These are phyloP conservation scores for Penicillium silybi DNA, from an alignment of 495 filamentous ascomycete genomes.

Conservation along the genomic window DNA sequence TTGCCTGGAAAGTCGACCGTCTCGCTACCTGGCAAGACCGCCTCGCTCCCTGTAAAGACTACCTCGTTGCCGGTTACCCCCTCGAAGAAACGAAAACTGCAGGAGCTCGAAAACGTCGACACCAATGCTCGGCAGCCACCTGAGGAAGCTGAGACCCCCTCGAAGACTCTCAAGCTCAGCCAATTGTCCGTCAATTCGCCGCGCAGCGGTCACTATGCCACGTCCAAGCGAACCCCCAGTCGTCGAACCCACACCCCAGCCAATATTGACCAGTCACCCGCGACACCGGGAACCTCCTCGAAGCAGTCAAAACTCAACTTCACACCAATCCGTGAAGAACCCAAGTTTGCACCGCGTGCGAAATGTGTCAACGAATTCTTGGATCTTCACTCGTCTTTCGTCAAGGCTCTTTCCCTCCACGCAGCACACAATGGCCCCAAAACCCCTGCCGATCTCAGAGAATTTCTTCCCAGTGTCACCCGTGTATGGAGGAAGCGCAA, in stretches of 20 bases:
- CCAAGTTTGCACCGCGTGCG: constrained; percentile 22
- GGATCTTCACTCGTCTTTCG: constrained; percentile 35
- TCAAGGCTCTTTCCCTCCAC: constrained; percentile 40
- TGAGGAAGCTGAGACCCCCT: constrained; percentile 31
- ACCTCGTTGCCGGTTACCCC: constrained; percentile 33
- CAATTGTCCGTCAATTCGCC: constrained; percentile 37
- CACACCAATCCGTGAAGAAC: constrained; percentile 11
- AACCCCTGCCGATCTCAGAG: constrained; percentile 37
- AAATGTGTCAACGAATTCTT: constrained; percentile 34
- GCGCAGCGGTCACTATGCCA: constrained; percentile 35
- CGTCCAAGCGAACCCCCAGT: constrained; percentile 22
- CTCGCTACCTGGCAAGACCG: constrained; percentile 14
- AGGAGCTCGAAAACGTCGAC: constrained; percentile 39
- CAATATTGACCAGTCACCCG: constrained; percentile 7
- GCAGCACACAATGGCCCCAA: constrained; percentile 37
- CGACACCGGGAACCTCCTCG: constrained; percentile 26
- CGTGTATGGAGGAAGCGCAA: constrained; percentile 48
- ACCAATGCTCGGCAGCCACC: constrained; percentile 9
- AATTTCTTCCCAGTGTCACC: constrained; percentile 37
- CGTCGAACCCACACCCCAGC: constrained; percentile 13
- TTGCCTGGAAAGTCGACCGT: constrained; percentile 3
- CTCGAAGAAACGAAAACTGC: constrained; percentile 47
- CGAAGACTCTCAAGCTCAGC: constrained; percentile 40
- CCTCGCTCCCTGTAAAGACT: constrained; percentile 23
- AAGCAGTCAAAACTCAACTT: constrained; percentile 31